Evolutionary conservation across 1,139 yeast species (phyloP).

Genomic region (Blastobotrys capitulatus): DNA sequence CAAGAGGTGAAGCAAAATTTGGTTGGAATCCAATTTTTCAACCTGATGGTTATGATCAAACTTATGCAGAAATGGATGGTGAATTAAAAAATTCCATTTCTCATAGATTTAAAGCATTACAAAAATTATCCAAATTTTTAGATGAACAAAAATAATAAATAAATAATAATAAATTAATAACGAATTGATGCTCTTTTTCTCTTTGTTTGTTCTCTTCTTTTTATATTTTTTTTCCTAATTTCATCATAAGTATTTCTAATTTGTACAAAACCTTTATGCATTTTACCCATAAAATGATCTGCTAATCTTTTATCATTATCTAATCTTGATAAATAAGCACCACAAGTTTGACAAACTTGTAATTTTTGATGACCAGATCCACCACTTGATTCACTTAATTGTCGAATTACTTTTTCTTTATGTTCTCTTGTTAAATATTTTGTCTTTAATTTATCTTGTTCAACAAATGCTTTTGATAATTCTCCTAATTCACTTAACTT

Average conservation of each 20-base stretch:
- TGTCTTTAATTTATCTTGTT: constrained; percentile 36
- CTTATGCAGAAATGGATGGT: constrained; percentile 87
- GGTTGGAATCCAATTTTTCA: constrained; percentile 95
- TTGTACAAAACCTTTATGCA: constrained; percentile 74
- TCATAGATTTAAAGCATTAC: constrained; percentile 81
- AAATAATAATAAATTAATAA: neutral
- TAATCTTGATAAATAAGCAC: constrained; percentile 79
- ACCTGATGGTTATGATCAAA: constrained; percentile 61
- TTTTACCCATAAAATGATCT: constrained; percentile 86
- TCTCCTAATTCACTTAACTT: constrained; percentile 49
- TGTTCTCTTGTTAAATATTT: constrained; percentile 38
- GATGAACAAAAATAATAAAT: constrained; percentile 10
- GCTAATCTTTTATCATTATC: constrained; percentile 89
- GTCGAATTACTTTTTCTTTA: constrained; percentile 49
- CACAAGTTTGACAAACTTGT: constrained; percentile 89
- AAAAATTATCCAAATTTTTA: constrained; percentile 59
- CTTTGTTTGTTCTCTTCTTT: constrained; percentile 1
- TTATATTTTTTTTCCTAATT: constrained; percentile 34
- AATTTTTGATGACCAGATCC: constrained; percentile 85
- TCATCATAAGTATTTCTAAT: constrained; percentile 63
- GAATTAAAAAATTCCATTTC: constrained; percentile 70
- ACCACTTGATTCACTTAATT: constrained; percentile 66
- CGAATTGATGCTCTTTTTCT: constrained; percentile 9
- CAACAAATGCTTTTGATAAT: constrained; percentile 46
- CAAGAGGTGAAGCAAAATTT: constrained; percentile 74